A percentile compares a stretch with the other conserved stretches of the same genome.
phyloP scores from a whole-genome alignment of 768 basidiomycete genomes.

The Termitomyces sp. region DNA sequence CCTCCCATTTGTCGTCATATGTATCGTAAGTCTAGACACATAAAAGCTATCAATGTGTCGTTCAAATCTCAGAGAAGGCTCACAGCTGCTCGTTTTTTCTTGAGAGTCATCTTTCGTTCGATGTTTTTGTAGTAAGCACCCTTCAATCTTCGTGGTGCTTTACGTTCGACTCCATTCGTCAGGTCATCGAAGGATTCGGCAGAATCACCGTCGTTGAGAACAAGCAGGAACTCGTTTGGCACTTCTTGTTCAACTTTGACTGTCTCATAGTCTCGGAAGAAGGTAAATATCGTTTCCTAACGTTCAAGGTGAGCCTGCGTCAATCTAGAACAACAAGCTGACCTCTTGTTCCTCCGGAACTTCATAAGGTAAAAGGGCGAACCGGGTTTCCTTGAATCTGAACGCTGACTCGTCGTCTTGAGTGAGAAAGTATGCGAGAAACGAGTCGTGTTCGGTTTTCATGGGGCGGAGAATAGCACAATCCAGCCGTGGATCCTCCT shows the following conservation, averaged over 20 bases:
- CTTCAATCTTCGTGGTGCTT: slow-evolving; percentile 30
- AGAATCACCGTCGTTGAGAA: slow-evolving; percentile 57
- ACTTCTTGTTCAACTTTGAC: slow-evolving; percentile 85
- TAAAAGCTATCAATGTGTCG: slow-evolving; percentile 2
- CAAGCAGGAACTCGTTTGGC: slow-evolving; percentile 76
- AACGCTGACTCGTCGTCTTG: slow-evolving; percentile 67
- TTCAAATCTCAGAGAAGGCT: slow-evolving; percentile 18
- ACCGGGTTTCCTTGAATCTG: slow-evolving; percentile 56
- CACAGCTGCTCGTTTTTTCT: slow-evolving; percentile 80
- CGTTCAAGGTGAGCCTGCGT: background rate
- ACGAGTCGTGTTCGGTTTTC: slow-evolving; percentile 85
- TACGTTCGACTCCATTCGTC: slow-evolving; percentile 24
- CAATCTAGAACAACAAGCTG: slow-evolving; percentile 5
- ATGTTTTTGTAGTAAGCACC: slow-evolving; percentile 90
- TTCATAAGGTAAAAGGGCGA: slow-evolving; percentile 34
- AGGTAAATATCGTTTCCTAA: slow-evolving; percentile 68
- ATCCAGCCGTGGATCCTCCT: slow-evolving; percentile 75
- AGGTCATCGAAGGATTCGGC: slow-evolving; percentile 28
- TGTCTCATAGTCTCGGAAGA: slow-evolving; percentile 82
- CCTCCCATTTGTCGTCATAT: slow-evolving; percentile 78
- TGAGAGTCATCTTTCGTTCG: slow-evolving; percentile 81
- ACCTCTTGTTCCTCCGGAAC: slow-evolving; percentile 54
- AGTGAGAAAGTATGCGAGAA: slow-evolving; percentile 81
- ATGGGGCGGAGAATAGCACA: slow-evolving; percentile 84
- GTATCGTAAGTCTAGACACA: slow-evolving; percentile 53